Percentiles rank a stretch among this genome's conserved stretches.
phyloP scores from a whole-genome alignment of 306 rosid genomes.

The Cicer pinnatifidum region DNA sequence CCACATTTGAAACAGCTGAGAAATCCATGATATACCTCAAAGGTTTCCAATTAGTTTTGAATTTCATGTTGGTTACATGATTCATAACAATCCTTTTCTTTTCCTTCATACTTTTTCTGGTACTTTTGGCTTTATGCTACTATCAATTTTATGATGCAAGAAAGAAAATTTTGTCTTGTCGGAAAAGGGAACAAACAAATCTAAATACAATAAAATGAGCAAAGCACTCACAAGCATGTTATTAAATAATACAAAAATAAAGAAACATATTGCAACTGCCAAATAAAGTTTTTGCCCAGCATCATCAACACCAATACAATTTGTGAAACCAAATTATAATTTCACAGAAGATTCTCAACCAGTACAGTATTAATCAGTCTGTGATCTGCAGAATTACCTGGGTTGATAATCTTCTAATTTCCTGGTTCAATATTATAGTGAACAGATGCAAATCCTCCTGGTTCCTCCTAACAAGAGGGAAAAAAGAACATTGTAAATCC shows the following conservation, averaged over 20 bases:
- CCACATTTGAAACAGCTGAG: not conserved
- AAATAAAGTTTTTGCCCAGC: not conserved
- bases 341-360: slow-evolving; percentile 12
- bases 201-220: not conserved
- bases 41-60: not conserved
- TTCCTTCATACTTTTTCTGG: not conserved
- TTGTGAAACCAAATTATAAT: not conserved
- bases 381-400: slow-evolving; percentile 61
- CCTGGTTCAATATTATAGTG: slow-evolving; percentile 79
- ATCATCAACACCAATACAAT: slow-evolving; percentile 21
- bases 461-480: slow-evolving; percentile 70
- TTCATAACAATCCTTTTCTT: not conserved
- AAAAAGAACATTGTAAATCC: slow-evolving; percentile 13
- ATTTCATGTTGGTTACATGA: not conserved
- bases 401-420: slow-evolving; percentile 78
- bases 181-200: not conserved
- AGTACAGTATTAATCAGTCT: not conserved
- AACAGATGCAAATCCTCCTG: slow-evolving; percentile 87
- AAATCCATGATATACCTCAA: not conserved
- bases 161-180: not conserved
- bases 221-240: not conserved
- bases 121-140: not conserved
- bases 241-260: not conserved
- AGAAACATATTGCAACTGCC: not conserved
- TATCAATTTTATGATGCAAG: not conserved